Evolutionary conservation across 2,329 filamentous ascomycete genomes (phyloP).

Genomic region (Diaporthe eres): DNA sequence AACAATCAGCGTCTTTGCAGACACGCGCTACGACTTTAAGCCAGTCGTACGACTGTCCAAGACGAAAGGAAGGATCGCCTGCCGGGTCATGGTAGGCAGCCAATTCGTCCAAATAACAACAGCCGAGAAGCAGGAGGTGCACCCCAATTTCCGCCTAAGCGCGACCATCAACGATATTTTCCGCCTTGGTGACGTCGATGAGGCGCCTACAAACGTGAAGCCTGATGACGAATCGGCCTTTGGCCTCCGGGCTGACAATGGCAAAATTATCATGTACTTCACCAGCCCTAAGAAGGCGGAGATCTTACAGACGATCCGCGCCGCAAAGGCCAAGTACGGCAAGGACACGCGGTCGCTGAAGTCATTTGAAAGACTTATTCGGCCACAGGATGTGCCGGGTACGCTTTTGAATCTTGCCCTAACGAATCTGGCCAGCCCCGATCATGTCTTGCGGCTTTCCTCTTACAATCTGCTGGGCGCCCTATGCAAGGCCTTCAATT

Average conservation of each 20-base stretch:
- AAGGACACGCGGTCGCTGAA: slow-evolving; percentile 74
- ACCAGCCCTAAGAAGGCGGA: slow-evolving; percentile 75
- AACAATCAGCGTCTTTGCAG: slow-evolving; percentile 77
- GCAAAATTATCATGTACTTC: slow-evolving; percentile 81
- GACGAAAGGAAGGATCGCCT: slow-evolving; percentile 79
- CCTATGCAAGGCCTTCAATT: slow-evolving; percentile 77
- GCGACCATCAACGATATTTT: slow-evolving; percentile 80
- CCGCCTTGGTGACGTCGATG: slow-evolving; percentile 76
- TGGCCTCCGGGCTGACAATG: slow-evolving; percentile 76
- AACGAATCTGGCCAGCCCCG: slow-evolving; percentile 75
- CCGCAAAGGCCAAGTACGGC: slow-evolving; percentile 74
- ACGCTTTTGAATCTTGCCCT: slow-evolving; percentile 77
- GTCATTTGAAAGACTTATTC: slow-evolving; percentile 74
- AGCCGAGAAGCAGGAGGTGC: slow-evolving; percentile 77
- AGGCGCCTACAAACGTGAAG: slow-evolving; percentile 74
- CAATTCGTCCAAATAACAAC: slow-evolving; percentile 80
- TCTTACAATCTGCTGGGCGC: slow-evolving; percentile 79
- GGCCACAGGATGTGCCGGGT: slow-evolving; percentile 79
- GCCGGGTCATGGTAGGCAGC: slow-evolving; percentile 76
- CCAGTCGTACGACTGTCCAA: slow-evolving; percentile 76
- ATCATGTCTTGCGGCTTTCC: slow-evolving; percentile 71
- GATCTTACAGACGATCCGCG: slow-evolving; percentile 73
- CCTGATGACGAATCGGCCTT: slow-evolving; percentile 78
- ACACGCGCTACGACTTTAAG: slow-evolving; percentile 76
- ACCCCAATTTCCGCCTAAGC: slow-evolving; percentile 72